A percentile compares a stretch with the other conserved stretches of the same genome.
These are phyloP conservation scores for Trypanosoma grayi DNA, from an alignment of 208 protist genomes.

Conservation along the genomic window DNA sequence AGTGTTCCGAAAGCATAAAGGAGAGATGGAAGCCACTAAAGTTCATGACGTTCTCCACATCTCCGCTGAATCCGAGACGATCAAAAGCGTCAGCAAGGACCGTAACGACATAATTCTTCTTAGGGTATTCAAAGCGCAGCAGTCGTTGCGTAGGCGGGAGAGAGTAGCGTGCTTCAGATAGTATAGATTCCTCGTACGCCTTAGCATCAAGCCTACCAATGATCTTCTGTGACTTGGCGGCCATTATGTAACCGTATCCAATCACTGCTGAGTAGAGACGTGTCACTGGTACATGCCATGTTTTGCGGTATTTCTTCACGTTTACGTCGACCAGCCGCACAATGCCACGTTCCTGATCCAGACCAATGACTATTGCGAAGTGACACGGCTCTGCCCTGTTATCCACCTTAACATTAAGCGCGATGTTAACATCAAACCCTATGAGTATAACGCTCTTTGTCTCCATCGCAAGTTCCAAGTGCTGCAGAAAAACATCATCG, in stretches of 20 bases:
- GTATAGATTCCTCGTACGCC: conserved; percentile 47
- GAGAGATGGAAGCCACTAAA: conserved; percentile 86
- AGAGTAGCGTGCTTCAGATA: conserved; percentile 56
- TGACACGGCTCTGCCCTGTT: conserved; percentile 64
- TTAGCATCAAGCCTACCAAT: conserved; percentile 63
- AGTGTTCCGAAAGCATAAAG: conserved; percentile 80
- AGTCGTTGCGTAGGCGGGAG: conserved; percentile 52
- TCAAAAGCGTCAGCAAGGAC: conserved; percentile 84
- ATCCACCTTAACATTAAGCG: conserved; percentile 71
- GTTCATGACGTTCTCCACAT: conserved; percentile 84
- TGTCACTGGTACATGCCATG: conserved; percentile 75
- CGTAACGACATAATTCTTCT: conserved; percentile 75
- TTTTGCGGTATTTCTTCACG: conserved; percentile 88
- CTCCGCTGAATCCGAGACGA: conserved; percentile 66
- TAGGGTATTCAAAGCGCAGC: conserved; percentile 86
- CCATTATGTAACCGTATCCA: conserved; percentile 88
- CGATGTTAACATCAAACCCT: conserved; percentile 85
- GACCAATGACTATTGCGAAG: conserved; percentile 87
- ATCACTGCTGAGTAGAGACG: conserved; percentile 85
- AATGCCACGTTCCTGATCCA: conserved; percentile 66
- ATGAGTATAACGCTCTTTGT: conserved; percentile 86
- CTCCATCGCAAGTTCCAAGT: conserved; percentile 59
- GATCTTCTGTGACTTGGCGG: conserved; percentile 62
- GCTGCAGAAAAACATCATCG: conserved; percentile 74
- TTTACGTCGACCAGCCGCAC: conserved; percentile 88